phyloP scores from a whole-genome alignment of 176 grass and related monocot species.

The Guadua angustifolia region DNA sequence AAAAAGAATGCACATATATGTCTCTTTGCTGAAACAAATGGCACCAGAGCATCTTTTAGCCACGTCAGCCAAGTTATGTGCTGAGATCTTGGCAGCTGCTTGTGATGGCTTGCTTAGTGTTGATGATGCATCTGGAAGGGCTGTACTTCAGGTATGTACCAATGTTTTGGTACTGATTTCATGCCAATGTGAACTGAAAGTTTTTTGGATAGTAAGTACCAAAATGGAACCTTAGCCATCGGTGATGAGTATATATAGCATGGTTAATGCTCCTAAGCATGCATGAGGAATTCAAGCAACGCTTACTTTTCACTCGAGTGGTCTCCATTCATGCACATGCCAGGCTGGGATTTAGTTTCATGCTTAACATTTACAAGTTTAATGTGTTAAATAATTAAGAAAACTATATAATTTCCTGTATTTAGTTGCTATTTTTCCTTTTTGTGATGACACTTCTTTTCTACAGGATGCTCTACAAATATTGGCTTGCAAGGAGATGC shows the following conservation, averaged over 20 bases:
- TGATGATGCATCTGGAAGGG: slow-evolving; percentile 72
- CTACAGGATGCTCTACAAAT: slow-evolving; percentile 89
- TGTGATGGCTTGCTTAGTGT: slow-evolving; percentile 90
- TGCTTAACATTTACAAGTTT: neutral
- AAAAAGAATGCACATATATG: slow-evolving; percentile 90
- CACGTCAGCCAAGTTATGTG: slow-evolving; percentile 92
- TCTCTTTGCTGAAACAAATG: slow-evolving; percentile 97
- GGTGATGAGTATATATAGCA: neutral
- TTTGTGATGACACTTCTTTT: neutral
- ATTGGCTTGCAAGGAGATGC: slow-evolving; percentile 93
- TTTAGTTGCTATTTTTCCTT: neutral
- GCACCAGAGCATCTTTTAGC: slow-evolving; percentile 97
- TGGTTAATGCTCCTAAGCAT: neutral
- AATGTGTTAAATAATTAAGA: neutral
- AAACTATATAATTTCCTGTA: neutral
- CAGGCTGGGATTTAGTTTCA: neutral
- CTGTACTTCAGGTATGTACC: slow-evolving; percentile 77
- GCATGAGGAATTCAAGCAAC: neutral
- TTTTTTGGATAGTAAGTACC: too few species aligned
- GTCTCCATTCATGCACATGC: neutral
- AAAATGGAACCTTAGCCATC: neutral
- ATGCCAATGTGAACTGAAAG: neutral
- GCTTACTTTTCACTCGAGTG: neutral
- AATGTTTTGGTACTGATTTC: neutral
- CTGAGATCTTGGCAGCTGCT: slow-evolving; percentile 91